A percentile compares a stretch with the other conserved stretches of the same genome.
Evolutionary conservation across 371 early-diverging fungal genomes (phyloP).

Genomic region (Rhizoclosmatium hyalinum): DNA sequence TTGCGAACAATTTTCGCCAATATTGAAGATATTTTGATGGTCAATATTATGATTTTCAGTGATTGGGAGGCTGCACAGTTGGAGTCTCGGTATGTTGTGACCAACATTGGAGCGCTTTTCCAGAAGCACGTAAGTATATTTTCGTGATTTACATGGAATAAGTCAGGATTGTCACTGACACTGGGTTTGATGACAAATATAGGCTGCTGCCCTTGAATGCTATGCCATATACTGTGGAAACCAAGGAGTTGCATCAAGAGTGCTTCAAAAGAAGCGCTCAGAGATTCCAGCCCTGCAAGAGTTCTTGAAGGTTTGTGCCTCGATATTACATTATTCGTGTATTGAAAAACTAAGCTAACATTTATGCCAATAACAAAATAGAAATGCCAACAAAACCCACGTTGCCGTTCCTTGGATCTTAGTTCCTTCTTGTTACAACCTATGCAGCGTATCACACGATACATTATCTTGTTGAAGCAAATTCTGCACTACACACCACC

Average conservation of each 20-base stretch:
- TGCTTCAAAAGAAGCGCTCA: constrained; percentile 67
- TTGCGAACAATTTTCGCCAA: constrained; percentile 63
- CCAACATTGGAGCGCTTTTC: constrained; percentile 69
- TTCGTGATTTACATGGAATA: background rate
- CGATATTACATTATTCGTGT: background rate
- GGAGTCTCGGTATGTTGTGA: constrained; percentile 56
- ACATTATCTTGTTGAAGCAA: constrained; percentile 87
- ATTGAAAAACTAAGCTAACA: background rate
- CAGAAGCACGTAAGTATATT: constrained; percentile 51
- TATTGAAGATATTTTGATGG: constrained; percentile 72
- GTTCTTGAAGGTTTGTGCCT: constrained; percentile 68
- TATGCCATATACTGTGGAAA: constrained; percentile 75
- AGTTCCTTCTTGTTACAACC: constrained; percentile 89
- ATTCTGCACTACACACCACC: constrained; percentile 85
- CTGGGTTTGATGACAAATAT: background rate
- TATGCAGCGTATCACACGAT: constrained; percentile 92
- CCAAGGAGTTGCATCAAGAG: constrained; percentile 66
- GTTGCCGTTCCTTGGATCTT: constrained; percentile 82
- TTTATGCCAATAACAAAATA: background rate
- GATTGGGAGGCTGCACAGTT: constrained; percentile 69
- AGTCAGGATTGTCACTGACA: no score
- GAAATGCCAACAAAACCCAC: constrained; percentile 57
- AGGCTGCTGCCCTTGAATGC: constrained; percentile 60
- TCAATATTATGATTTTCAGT: constrained; percentile 74
- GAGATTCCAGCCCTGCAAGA: constrained; percentile 64